These are phyloP conservation scores for Oenanthe javanica DNA, from an alignment of 140 eudicot genomes.

Conservation along the genomic window DNA sequence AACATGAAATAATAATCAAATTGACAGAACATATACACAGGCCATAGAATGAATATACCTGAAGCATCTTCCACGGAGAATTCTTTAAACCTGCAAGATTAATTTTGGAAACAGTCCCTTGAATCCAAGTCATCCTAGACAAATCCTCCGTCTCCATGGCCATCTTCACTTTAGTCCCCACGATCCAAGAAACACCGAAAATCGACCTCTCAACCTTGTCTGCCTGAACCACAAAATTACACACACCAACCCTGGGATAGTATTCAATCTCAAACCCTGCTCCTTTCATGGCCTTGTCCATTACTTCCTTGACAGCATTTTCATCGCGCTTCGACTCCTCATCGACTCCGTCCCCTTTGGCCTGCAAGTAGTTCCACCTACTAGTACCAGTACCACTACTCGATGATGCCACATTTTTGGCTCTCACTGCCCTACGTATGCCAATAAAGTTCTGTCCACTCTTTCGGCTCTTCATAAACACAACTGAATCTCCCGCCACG, in stretches of 20 bases:
- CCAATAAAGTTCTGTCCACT: constrained; percentile 54
- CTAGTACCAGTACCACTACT: not conserved
- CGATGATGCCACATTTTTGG: not conserved
- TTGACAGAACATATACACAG: not conserved
- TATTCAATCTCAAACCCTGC: constrained; percentile 39
- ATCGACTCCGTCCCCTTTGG: too few relatives aligned
- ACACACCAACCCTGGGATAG: constrained; percentile 41
- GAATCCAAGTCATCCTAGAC: constrained; percentile 32
- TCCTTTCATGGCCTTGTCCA: constrained; percentile 29
- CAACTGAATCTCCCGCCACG: constrained; percentile 69
- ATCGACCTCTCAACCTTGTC: constrained; percentile 30
- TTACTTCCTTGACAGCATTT: constrained; percentile 24
- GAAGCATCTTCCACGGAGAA: constrained; percentile 74
- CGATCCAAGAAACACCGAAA: constrained; percentile 18
- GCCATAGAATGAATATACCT: constrained; percentile 36
- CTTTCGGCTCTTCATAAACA: constrained; percentile 36
- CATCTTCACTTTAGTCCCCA: constrained; percentile 42
- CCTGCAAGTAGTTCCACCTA: constrained; percentile 6
- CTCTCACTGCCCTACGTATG: constrained; percentile 40
- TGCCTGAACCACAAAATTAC: constrained; percentile 51
- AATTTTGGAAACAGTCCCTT: constrained; percentile 35
- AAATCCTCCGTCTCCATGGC: constrained; percentile 43
- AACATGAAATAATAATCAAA: not conserved
- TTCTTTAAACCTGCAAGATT: constrained; percentile 29
- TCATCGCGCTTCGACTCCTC: constrained; percentile 13